Conservation (phyloP, 2,329 filamentous ascomycete species). For the Arthroderma sp. region DNA sequence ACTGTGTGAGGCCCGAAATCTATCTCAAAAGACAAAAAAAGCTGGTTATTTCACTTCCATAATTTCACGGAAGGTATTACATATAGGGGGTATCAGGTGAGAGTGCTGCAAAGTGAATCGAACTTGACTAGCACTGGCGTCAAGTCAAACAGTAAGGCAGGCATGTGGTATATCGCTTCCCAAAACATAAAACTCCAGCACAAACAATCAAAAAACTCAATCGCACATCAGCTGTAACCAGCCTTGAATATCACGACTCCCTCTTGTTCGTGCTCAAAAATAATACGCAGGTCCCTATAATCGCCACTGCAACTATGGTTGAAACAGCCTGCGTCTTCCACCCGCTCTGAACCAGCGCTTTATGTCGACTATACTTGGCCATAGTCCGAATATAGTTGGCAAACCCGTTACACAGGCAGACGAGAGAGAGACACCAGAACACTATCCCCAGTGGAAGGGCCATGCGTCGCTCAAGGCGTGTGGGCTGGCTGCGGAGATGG, state of each 20-base stretch:
- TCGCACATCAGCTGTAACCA: no score
- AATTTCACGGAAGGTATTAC: no score
- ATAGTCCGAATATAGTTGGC: conserved; percentile 78
- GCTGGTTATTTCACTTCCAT: no score
- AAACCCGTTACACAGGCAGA: conserved; percentile 64
- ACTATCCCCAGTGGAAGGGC: conserved; percentile 72
- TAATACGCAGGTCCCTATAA: conserved; percentile 32
- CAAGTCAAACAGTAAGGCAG: no score
- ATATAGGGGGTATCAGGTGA: no score
- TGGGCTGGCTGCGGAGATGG: conserved; percentile 65
- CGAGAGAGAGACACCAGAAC: conserved; percentile 72
- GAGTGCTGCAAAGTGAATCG: no score
- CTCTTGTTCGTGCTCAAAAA: conserved; percentile 28
- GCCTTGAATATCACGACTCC: background rate
- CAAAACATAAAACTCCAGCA: no score
- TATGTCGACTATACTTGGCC: conserved; percentile 63
- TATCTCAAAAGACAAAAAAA: no score
- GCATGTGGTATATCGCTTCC: no score
- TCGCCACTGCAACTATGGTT: conserved; percentile 29
- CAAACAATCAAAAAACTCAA: no score
- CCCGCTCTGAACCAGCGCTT: conserved; percentile 79
- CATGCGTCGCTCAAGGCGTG: conserved; percentile 57
- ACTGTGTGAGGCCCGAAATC: no score
- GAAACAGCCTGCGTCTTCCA: conserved; percentile 82
- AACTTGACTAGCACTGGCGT: no score